A percentile compares a stretch with the other conserved stretches of the same genome.
phyloP scores from a whole-genome alignment of 345 rosid species.

The Microcos paniculata region DNA sequence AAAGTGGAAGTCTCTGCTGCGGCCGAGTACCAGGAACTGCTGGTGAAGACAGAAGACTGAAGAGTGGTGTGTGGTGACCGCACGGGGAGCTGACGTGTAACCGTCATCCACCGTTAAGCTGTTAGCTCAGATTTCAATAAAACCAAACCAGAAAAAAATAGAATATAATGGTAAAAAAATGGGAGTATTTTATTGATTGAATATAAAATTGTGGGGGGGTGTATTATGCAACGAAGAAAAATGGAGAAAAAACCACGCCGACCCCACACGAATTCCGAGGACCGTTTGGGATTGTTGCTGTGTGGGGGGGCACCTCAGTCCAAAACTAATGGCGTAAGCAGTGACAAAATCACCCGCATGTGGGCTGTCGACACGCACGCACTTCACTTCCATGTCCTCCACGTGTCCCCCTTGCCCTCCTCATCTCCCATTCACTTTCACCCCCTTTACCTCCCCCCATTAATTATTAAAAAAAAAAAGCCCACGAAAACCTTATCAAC shows the following conservation, averaged over 20 bases:
- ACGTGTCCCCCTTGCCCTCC: slow-evolving; percentile 49
- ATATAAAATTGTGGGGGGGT: no score
- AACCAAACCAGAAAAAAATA: slow-evolving; percentile 10
- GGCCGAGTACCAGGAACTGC: slow-evolving; percentile 4
- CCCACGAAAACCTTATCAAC: slow-evolving; percentile 30
- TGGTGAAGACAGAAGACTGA: no score
- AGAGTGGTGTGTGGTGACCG: no score
- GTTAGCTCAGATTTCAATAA: slow-evolving; percentile 14
- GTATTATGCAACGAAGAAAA: background rate
- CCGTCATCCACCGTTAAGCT: slow-evolving; percentile 31
- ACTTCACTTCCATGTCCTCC: slow-evolving; percentile 32
- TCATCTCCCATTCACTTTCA: background rate
- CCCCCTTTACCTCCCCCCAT: slow-evolving; percentile 12
- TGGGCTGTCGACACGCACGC: slow-evolving; percentile 44
- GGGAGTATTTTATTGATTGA: background rate
- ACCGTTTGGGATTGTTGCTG: background rate
- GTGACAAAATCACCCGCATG: slow-evolving; percentile 61
- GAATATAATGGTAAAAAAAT: background rate
- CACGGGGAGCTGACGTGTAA: slow-evolving; percentile 25
- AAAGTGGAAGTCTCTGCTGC: background rate
- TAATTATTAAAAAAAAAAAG: background rate
- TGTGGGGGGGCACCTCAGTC: slow-evolving; percentile 38
- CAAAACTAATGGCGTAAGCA: slow-evolving; percentile 78
- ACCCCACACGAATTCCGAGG: slow-evolving; percentile 33
- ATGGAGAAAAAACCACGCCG: slow-evolving; percentile 17